These are phyloP conservation scores for Amniculicola lignicola DNA, from an alignment of 495 filamentous ascomycete genomes.

Conservation along the genomic window DNA sequence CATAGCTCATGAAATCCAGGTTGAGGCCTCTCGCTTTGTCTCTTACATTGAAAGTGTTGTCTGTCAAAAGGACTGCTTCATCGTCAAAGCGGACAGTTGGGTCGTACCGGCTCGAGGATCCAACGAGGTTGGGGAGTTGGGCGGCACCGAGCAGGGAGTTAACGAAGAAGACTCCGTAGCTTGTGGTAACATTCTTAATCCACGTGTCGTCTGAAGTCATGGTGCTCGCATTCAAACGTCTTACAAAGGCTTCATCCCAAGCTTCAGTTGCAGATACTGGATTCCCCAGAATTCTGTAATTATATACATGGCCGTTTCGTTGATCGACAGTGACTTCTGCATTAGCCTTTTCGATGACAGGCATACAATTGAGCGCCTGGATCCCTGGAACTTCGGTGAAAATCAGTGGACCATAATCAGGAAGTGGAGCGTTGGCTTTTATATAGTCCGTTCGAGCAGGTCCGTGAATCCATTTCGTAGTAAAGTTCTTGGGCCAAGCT, in stretches of 20 bases:
- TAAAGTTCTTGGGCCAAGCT: constrained; percentile 3
- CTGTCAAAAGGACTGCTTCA: background rate
- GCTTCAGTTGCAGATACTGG: background rate
- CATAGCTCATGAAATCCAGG: constrained; percentile 12
- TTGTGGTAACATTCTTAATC: background rate
- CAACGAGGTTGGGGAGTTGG: background rate
- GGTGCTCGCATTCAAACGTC: background rate
- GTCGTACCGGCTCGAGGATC: background rate
- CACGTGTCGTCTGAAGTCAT: background rate
- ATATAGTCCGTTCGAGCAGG: background rate
- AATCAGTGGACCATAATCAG: background rate
- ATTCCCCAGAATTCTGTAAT: background rate
- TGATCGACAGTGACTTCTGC: background rate
- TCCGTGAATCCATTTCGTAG: background rate
- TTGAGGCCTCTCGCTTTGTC: background rate
- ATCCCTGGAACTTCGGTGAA: background rate
- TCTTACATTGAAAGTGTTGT: constrained; percentile 8
- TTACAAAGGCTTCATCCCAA: background rate
- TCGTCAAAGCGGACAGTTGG: background rate
- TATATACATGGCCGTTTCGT: background rate
- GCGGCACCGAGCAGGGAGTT: constrained; percentile 1
- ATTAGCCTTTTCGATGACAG: constrained; percentile 1
- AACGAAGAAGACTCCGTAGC: constrained; percentile 1
- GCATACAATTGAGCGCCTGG: background rate
- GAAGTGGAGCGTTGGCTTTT: background rate